phyloP scores from a whole-genome alignment of 306 rosid species.

The Hippophae tibetana region DNA sequence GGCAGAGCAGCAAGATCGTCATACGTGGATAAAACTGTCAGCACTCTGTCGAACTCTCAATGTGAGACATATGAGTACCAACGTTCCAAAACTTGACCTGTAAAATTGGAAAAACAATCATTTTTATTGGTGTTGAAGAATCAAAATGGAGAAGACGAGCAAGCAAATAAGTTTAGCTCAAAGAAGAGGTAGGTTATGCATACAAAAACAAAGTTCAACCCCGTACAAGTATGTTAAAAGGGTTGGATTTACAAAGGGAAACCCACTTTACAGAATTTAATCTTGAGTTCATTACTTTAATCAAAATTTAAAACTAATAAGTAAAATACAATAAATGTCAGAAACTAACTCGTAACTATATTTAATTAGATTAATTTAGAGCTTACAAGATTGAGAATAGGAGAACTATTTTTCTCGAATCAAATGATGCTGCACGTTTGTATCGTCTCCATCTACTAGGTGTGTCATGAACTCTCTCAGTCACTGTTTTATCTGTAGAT shows the following conservation, averaged over 20 bases:
- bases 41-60: slow-evolving; percentile 57
- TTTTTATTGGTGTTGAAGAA: too few relatives aligned
- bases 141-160: too few relatives aligned
- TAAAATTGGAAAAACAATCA: not conserved
- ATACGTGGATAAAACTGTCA: slow-evolving; percentile 41
- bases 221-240: too few relatives aligned
- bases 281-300: not conserved
- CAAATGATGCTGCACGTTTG: slow-evolving; percentile 68
- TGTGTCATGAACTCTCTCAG: slow-evolving; percentile 59
- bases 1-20: slow-evolving; percentile 15
- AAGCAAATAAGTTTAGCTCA: too few relatives aligned
- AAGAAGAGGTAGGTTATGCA: too few relatives aligned
- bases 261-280: not conserved
- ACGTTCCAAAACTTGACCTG: slow-evolving; percentile 93
- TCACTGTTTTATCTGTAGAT: slow-evolving; percentile 53
- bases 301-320: too few relatives aligned
- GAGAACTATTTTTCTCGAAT: slow-evolving; percentile 79
- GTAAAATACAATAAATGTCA: too few relatives aligned
- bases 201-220: too few relatives aligned
- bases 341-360: not conserved
- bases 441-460: slow-evolving; percentile 72
- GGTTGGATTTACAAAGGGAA: too few relatives aligned
- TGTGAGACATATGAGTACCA: slow-evolving; percentile 77
- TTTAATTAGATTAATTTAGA: slow-evolving; percentile 11
- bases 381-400: slow-evolving; percentile 86